phyloP scores from a whole-genome alignment of 768 basidiomycete genomes.

The Suillus subalutaceus region DNA sequence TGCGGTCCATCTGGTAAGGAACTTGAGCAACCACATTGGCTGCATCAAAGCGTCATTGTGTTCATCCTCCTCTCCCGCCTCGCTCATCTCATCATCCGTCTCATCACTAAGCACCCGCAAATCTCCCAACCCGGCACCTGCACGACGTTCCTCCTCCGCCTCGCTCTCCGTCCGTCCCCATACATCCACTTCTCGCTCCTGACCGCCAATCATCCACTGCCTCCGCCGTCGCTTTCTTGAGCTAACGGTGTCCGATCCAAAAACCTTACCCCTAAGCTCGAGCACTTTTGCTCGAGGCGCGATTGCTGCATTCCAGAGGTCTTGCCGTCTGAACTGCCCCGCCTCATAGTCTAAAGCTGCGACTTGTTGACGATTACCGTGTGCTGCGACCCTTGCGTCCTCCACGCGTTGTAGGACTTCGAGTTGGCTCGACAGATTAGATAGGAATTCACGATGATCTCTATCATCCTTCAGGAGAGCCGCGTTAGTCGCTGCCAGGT shows the following conservation, averaged over 20 bases:
- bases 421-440: slow-evolving; percentile 48
- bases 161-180: slow-evolving; percentile 77
- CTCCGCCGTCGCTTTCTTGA: slow-evolving; percentile 58
- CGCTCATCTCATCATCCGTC: slow-evolving; percentile 27
- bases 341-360: slow-evolving; percentile 67
- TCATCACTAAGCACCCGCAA: slow-evolving; percentile 29
- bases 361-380: slow-evolving; percentile 56
- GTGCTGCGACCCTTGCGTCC: slow-evolving; percentile 48
- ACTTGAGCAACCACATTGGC: slow-evolving; percentile 75
- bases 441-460: slow-evolving; percentile 49
- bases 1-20: slow-evolving; percentile 79
- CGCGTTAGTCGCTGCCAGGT: slow-evolving; percentile 57
- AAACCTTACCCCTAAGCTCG: slow-evolving; percentile 66
- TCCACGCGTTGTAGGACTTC: slow-evolving; percentile 55
- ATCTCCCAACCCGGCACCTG: slow-evolving; percentile 23
- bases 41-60: slow-evolving; percentile 49
- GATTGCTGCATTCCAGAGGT: slow-evolving; percentile 68
- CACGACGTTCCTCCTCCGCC: slow-evolving; percentile 66
- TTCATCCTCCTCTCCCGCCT: slow-evolving; percentile 34
- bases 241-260: slow-evolving; percentile 59
- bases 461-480: slow-evolving; percentile 63
- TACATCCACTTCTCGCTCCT: slow-evolving; percentile 62
- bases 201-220: slow-evolving; percentile 73
- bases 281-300: slow-evolving; percentile 66
- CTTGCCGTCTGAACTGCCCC: slow-evolving; percentile 64